Evolutionary conservation across 2,329 filamentous ascomycete genomes (phyloP), one percentile per base, ranked within the genome.

Genomic region (Paramyrothecium sp.): DNA sequence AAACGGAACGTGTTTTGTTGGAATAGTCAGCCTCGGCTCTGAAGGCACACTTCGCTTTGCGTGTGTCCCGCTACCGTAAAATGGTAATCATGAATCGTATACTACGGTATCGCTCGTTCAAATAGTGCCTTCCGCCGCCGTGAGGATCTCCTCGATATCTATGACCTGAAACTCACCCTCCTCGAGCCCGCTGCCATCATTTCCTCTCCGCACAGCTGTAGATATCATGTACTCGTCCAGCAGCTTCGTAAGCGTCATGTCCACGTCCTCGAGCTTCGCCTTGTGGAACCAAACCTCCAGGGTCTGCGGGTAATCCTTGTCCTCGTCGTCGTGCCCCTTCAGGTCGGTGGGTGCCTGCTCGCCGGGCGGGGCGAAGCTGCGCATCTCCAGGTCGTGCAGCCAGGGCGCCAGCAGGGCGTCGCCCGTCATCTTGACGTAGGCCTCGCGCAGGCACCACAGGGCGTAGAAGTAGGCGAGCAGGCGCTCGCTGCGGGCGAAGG

Each of bases 381-480:
- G 76, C 67, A 94, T 91, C 65, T 92, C 88, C 10, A 93, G 75
- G 53, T 89, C 83, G 53, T 76, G 77, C 52, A 94, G 78, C 90
- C 90, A 94, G 3, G 79, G 78, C 0, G 90, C 90, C 10, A 92
- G 77, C 57, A 94, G 78, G 1, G 89, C 90, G 65, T 93, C 89
- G 23, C 90, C 90, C 30, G 89, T 90, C 76, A 94, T 86, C 81
- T 93, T 94, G 72, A 93, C 87, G 69, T 91, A 93, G 1, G 89
- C 87, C 75, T 94, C 90, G 64, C 91, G 87, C 70, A 91, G 81
- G 70, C 88, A 91, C 88, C 90, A 94, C 58, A 89, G 84, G 1
- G 89, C 83, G 69, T 92, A 94, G 69, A 94, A 94, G 54, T 83
- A 80, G 5, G 89, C 80, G 26, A 93, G 75, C 67, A 87, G 87